Percentiles rank a stretch among this genome's conserved stretches.
phyloP scores from a whole-genome alignment of 208 protist genomes.

The Herpetomonas tarakana region DNA sequence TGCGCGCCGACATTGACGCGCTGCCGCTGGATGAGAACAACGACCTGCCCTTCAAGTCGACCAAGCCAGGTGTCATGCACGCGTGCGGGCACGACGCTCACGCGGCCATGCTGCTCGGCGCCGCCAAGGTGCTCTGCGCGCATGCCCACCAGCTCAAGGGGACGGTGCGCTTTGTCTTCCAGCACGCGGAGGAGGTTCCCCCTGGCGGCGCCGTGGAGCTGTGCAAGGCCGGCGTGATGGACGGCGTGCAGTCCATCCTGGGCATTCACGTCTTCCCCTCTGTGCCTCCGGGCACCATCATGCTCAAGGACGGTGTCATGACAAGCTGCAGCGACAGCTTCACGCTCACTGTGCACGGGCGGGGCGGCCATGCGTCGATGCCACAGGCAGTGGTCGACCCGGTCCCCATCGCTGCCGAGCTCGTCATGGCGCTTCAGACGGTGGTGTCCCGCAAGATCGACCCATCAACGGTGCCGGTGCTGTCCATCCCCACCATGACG shows the following conservation, averaged over 20 bases:
- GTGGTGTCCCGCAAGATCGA: constrained; percentile 50
- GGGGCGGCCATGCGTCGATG: constrained; percentile 51
- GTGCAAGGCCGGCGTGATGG: constrained; percentile 37
- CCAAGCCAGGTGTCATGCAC: constrained; percentile 56
- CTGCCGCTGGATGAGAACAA: constrained; percentile 61
- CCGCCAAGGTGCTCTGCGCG: constrained; percentile 59
- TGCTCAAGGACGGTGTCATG: constrained; percentile 26
- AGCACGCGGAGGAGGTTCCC: constrained; percentile 64
- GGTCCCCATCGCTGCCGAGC: constrained; percentile 51
- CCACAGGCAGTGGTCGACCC: constrained; percentile 53
- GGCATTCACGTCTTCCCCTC: constrained; percentile 31
- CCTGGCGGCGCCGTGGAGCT: constrained; percentile 56
- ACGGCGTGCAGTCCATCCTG: constrained; percentile 57
- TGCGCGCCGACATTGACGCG: constrained; percentile 73
- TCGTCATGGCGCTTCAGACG: constrained; percentile 54
- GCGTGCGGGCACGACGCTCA: constrained; percentile 68
- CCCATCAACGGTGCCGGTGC: constrained; percentile 36
- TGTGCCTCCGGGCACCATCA: constrained; percentile 28
- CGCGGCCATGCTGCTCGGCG: constrained; percentile 66
- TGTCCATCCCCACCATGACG: constrained; percentile 51
- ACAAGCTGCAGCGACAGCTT: constrained; percentile 40
- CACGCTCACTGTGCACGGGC: constrained; percentile 44
- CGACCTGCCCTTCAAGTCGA: constrained; percentile 60
- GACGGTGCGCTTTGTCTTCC: constrained; percentile 71
- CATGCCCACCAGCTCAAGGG: constrained; percentile 40